These are phyloP conservation scores for Hyaloscypha variabilis DNA, from an alignment of 495 filamentous ascomycete species.

Conservation along the genomic window DNA sequence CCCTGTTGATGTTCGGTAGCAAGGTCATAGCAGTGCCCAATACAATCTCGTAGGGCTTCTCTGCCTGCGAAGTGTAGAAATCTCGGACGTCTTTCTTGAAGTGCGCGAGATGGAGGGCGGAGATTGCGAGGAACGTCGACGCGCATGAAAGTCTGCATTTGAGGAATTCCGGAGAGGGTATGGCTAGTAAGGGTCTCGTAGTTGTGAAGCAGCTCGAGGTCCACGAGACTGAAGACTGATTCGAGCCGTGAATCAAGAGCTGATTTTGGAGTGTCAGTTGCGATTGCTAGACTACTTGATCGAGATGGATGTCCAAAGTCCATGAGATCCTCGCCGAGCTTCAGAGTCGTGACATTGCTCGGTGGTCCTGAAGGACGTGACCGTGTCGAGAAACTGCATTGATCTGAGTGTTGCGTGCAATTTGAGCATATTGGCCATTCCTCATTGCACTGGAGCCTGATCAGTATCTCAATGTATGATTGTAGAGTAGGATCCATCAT, in stretches of 20 bases:
- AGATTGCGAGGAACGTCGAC: background rate
- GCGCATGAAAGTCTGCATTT: constrained; percentile 5
- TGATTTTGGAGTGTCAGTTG: background rate
- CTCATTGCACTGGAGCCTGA: constrained; percentile 18
- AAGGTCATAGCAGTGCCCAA: constrained; percentile 46
- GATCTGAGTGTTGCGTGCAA: constrained; percentile 12
- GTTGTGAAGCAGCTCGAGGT: background rate
- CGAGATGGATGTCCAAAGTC: constrained; percentile 41
- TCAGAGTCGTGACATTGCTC: no score
- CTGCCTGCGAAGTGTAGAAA: constrained; percentile 48
- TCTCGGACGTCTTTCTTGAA: constrained; percentile 34
- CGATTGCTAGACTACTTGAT: constrained; percentile 53
- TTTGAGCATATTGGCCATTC: background rate
- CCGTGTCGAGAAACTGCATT: constrained; percentile 14
- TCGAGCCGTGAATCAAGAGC: background rate
- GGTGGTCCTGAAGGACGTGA: background rate
- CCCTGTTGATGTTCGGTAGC: constrained; percentile 46
- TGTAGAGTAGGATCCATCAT: constrained; percentile 2
- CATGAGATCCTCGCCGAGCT: background rate
- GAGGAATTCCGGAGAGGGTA: background rate
- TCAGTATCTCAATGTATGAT: background rate
- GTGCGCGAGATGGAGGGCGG: background rate
- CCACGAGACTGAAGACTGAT: background rate
- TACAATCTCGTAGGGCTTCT: constrained; percentile 51
- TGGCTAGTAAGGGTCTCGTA: background rate